Evolutionary conservation across 108 stramenopile genomes (phyloP).

Genomic region (Cyclotella cryptica): DNA sequence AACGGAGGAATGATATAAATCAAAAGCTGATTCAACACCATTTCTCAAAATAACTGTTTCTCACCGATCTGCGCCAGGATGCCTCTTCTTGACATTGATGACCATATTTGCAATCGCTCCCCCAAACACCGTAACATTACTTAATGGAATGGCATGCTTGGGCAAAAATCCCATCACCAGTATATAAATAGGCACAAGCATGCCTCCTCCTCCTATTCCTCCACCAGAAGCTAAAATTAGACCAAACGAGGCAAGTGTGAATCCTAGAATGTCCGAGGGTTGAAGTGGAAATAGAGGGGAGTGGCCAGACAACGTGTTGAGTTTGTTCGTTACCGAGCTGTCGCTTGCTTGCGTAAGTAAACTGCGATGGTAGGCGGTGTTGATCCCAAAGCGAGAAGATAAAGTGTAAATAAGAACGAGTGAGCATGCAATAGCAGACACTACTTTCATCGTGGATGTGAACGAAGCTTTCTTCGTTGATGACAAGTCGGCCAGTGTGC

Average conservation of each 20-base stretch:
- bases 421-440: too few relatives aligned
- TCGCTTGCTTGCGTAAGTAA: too few relatives aligned
- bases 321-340: neutral
- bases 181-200: conserved; percentile 94
- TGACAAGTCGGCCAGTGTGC: too few relatives aligned
- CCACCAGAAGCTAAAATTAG: conserved; percentile 93
- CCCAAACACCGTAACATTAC: conserved; percentile 93
- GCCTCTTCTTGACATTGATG: conserved; percentile 84
- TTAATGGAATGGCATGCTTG: conserved; percentile 91
- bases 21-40: conserved; percentile 85
- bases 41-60: conserved; percentile 82
- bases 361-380: too few relatives aligned
- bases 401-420: too few relatives aligned
- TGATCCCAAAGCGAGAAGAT: too few relatives aligned
- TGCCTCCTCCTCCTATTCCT: conserved; percentile 94
- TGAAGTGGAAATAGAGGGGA: conserved; percentile 56
- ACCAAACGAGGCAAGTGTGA: conserved; percentile 76
- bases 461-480: too few relatives aligned
- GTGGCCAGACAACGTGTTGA: conserved; percentile 11
- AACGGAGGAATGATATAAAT: neutral
- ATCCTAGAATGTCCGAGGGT: conserved; percentile 69
- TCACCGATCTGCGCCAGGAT: conserved; percentile 87
- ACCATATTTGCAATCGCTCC: conserved; percentile 85
- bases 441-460: too few relatives aligned
- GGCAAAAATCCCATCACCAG: conserved; percentile 86